A percentile compares a stretch with the other conserved stretches of the same genome.
These are phyloP conservation scores for Citrus glauca DNA, from an alignment of 345 rosid genomes.

Conservation along the genomic window DNA sequence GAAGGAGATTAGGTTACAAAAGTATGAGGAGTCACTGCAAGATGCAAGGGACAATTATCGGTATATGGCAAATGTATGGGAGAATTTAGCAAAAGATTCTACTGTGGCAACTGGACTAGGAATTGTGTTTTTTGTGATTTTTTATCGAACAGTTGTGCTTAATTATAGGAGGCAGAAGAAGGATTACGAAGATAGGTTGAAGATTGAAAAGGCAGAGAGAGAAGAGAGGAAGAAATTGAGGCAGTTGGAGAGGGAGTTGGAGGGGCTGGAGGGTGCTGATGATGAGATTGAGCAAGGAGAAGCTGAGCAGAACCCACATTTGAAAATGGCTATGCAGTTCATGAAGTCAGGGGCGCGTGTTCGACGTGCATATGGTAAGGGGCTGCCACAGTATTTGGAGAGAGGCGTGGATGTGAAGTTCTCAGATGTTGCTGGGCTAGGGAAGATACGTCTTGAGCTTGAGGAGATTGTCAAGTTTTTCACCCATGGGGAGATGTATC, in stretches of 20 bases:
- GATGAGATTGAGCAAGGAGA: conserved; percentile 57
- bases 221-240: conserved; percentile 89
- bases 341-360: conserved; percentile 97
- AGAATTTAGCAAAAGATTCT: conserved; percentile 52
- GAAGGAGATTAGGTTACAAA: conserved; percentile 51
- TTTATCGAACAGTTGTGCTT: conserved; percentile 75
- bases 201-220: conserved; percentile 90
- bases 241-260: conserved; percentile 78
- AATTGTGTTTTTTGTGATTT: conserved; percentile 68
- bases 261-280: conserved; percentile 59
- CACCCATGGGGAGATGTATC: conserved; percentile 93
- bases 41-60: conserved; percentile 53
- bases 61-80: conserved; percentile 63
- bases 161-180: conserved; percentile 80
- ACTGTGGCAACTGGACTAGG: conserved; percentile 71
- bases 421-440: conserved; percentile 92
- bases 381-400: conserved; percentile 83
- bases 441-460: conserved; percentile 88
- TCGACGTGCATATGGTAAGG: conserved; percentile 57
- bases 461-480: conserved; percentile 96
- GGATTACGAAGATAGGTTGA: conserved; percentile 89
- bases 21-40: conserved; percentile 56
- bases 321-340: conserved; percentile 85
- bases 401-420: conserved; percentile 87
- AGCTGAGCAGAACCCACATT: conserved; percentile 67